A percentile compares a stretch with the other conserved stretches of the same genome.
phyloP scores from a whole-genome alignment of 345 rosid species.

The Angophora floribunda region DNA sequence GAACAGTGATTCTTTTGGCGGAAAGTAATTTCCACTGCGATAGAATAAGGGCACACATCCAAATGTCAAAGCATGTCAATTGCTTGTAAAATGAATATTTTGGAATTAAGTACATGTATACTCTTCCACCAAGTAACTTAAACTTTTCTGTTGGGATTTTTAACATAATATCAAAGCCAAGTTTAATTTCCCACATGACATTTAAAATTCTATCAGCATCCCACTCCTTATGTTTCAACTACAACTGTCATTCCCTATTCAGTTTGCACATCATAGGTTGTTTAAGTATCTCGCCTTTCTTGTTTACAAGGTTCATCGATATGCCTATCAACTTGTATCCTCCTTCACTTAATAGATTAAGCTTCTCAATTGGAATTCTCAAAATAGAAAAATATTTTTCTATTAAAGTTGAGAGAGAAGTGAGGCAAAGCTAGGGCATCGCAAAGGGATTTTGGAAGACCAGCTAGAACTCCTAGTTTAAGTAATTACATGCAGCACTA shows the following conservation, averaged over 20 bases:
- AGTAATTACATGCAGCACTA: background rate
- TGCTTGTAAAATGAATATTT: background rate
- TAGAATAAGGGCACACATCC: background rate
- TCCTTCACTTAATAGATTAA: background rate
- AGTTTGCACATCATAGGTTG: background rate
- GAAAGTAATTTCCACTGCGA: background rate
- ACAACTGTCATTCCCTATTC: background rate
- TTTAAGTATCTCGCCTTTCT: background rate
- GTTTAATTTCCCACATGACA: background rate
- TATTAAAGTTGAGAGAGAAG: background rate
- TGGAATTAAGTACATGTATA: background rate
- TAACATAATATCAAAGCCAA: background rate
- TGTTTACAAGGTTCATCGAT: background rate
- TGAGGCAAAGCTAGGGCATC: background rate
- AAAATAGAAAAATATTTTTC: background rate
- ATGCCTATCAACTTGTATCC: background rate
- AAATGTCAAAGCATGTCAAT: background rate
- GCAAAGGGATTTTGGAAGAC: background rate
- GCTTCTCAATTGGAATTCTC: background rate
- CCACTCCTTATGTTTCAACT: background rate
- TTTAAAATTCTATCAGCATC: background rate
- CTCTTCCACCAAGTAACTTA: background rate
- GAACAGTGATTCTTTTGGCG: background rate
- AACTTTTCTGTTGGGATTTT: background rate
- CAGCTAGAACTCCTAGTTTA: background rate